Evolutionary conservation across 2,329 filamentous ascomycete species (phyloP), one percentile per base, ranked within the genome.

Genomic region (Chaetomiaceae sp.): DNA sequence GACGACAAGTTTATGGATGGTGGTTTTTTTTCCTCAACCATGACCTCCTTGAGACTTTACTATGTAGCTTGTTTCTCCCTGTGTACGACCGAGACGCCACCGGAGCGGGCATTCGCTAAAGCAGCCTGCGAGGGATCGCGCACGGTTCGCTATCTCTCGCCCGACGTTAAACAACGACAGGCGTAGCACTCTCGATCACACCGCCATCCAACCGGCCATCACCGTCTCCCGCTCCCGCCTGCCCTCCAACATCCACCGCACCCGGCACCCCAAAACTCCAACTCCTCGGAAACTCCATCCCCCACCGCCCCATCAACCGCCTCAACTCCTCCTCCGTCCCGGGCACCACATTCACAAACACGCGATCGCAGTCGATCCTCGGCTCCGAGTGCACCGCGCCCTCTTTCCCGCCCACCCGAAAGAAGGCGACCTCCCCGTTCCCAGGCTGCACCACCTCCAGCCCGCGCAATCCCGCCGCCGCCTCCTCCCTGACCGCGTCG

Each of bases 261-360:
- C 41, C 11, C 16, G 53, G 53, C 43, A 55, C 48, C 27, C 53
- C 53, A 10, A 52, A 40, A 21, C 41, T 48, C 53, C 53, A 55
- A 34, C 48, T 44, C 27, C 53, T 48, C 32, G 48, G 53, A 48
- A 44, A 52, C 33, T 36, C 44, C 53, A 55, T 44, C 32, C 53
- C 53, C 48, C 53, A 55, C 44, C 53, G 18, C 37, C n/a, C 38
- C 45, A 48, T 55, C 32, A 52, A 41, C 25, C 34, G 30, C 53
- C 32, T 38, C 48, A 55, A 40, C 37, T 55, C 38, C 10, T 13
- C 48, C 40, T 42, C 40, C 27, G 34, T 46, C 25, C 53, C 53
- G 7, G 53, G 53, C 20, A 55, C 45, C n/a, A 55, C 29, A 30
- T 55, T 55, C 14, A 55, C 49, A 45, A 52, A 55, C 32, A 55